Evolutionary conservation across 192 early-diverging fungal species (phyloP), one percentile per base, ranked within the genome.

Genomic region (Phlyctochytrium arcticum): DNA sequence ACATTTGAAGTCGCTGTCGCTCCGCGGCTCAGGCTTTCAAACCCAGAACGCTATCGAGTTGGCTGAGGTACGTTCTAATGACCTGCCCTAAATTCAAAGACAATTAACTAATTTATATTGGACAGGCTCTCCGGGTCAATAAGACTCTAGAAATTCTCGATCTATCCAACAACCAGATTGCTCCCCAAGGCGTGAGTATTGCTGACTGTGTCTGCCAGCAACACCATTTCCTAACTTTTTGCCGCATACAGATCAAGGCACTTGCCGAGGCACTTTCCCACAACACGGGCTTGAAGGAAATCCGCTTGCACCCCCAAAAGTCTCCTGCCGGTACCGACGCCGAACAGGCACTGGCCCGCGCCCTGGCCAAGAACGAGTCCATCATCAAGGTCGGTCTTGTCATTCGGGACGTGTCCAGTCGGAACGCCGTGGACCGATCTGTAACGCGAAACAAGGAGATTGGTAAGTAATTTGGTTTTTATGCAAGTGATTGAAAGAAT

Each of bases 371-470:
- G 59, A 82, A 82, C 74, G 61, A 61, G 47, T 68, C 48, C 23
- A 33, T 82, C 29, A 68, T 55, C 7, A 76, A 71, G 59, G 46
- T 82, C 26, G 48, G 68, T 12, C 61, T 76, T 24, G 65, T 67
- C 54, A 70, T 82, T 55, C 44, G 80, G 8, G 71, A 75, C 62
- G 75, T 64, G 23, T 66, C 80, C 17, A 72, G 63, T 8, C 55
- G 80, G 33, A 75, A 82, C 63, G 48, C 24, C n/a, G 54, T 69
- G 33, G 77, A 80, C 44, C 60, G 77, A 4, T 42, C 48, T 21
- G 71, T 82, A 35, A 77, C 75, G 24, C 57, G 80, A 35, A 82
- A 82, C 65, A 76, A 80, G 67, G 80, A 82, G 35, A 70, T 69
- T 42, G 80, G 53, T 65, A 62, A 12, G 60, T 12, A 33, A n/a